Conservation (phyloP, 2,329 filamentous ascomycete genomes). For the Epichloe uncinata region DNA sequence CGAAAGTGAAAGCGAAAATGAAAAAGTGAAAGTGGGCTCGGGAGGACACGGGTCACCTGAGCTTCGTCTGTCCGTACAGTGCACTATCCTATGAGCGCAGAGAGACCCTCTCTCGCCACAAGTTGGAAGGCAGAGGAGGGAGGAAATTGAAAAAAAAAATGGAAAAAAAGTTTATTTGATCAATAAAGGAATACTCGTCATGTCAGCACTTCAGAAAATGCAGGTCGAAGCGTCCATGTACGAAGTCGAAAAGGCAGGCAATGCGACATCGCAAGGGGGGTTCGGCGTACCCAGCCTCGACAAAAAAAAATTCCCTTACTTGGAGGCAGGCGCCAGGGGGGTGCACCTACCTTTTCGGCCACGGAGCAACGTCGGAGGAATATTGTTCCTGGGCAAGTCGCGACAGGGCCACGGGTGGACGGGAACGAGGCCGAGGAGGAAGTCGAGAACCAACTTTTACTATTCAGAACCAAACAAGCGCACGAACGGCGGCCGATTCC, state of each 20-base stretch:
- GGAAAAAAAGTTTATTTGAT: not conserved
- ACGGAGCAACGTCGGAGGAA: not conserved
- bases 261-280: constrained; percentile 1
- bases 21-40: constrained; percentile 1
- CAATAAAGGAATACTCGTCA: not conserved
- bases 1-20: not conserved
- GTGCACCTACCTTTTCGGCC: not conserved
- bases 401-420: too few relatives aligned
- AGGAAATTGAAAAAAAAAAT: not conserved
- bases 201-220: not conserved
- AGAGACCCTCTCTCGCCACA: not conserved
- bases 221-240: not conserved
- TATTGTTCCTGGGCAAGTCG: not conserved
- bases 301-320: constrained; percentile 3
- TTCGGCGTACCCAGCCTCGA: not conserved
- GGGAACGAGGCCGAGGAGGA: too few relatives aligned
- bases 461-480: not conserved
- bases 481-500: not conserved
- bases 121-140: not conserved
- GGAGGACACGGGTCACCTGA: constrained; percentile 3
- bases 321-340: not conserved
- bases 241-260: not conserved
- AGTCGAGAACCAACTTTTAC: too few relatives aligned
- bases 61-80: not conserved
- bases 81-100: not conserved